phyloP scores from a whole-genome alignment of 1,284 basidiomycete species.

The Fereydounia khargensis region DNA sequence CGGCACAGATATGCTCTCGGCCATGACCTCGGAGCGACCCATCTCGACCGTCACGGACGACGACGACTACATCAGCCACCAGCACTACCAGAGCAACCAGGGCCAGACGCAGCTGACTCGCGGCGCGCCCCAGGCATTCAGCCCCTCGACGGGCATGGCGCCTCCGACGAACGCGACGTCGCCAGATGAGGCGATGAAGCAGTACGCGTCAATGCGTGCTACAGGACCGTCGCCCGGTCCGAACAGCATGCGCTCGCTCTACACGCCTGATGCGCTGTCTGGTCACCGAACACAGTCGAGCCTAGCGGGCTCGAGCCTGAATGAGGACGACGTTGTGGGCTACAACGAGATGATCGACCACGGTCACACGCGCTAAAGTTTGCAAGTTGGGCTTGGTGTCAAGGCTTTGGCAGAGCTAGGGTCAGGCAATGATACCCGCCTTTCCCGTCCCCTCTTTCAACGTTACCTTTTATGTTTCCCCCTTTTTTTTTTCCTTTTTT shows the following conservation, averaged over 20 bases:
- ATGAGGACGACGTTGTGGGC: conserved; percentile 53
- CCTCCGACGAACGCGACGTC: conserved; percentile 39
- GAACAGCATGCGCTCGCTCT: conserved; percentile 31
- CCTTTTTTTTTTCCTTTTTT: neutral
- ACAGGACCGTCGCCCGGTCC: conserved; percentile 3
- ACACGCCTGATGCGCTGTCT: conserved; percentile 29
- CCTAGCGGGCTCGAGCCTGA: conserved; percentile 40
- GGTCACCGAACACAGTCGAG: conserved; percentile 29
- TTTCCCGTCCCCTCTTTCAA: neutral
- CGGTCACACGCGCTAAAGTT: conserved; percentile 23
- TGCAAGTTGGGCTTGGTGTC: no score
- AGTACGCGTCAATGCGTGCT: conserved; percentile 45
- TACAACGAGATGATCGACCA: conserved; percentile 52
- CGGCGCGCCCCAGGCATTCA: neutral
- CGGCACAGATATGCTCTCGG: conserved; percentile 35
- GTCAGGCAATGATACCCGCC: no score
- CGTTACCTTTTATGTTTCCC: neutral
- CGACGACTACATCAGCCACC: conserved; percentile 34
- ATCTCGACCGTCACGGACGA: conserved; percentile 5
- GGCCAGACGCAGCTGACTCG: neutral
- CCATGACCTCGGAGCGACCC: conserved; percentile 5
- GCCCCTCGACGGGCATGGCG: conserved; percentile 42
- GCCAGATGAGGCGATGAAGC: conserved; percentile 48
- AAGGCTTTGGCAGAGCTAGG: no score
- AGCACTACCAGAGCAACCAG: conserved; percentile 21